Evolutionary conservation across 495 filamentous ascomycete genomes (phyloP), one percentile per base, ranked within the genome.

Genomic region (Tuber umbilicatum): DNA sequence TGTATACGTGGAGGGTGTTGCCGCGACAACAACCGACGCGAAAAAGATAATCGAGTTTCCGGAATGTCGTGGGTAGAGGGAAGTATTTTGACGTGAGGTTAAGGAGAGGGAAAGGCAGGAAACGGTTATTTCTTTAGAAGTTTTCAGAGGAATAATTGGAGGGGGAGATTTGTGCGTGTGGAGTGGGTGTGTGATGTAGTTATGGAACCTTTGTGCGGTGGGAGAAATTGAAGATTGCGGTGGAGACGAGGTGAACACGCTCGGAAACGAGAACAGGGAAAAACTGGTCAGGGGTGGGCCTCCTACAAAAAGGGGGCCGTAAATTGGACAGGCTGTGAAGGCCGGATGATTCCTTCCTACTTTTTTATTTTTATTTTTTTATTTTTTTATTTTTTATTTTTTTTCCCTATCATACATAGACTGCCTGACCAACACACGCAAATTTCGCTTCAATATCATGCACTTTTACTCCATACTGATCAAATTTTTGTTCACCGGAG

Each of bases 251-350:
- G 76, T 76, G 70, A 78, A 72, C 69, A 75, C 71, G 27, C 3
- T 73, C 69, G 42, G 72, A 79, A 79, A 79, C 76, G 77, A 75
- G 78, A 76, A 78, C 74, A 78, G 77, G 72, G 77, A 79, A 79
- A 79, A 79, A 73, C 72, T 78, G 69, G 76, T 68, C 68, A 75
- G 76, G 73, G 68, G 77, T 69, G 27, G 41, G 21, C 41, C 71
- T 39, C 75, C 75, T 69, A 47, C 68, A 69, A 71, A 78, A 78
- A 70, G 43, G 76, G 76, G 77, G 77, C 55, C 55, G 55, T 35
- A 64, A 64, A 64, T 64, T 64, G 55, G 27, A 64, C 55, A 64
- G 55, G 55, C 55, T 35, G 55, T 35, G 27, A 35, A 2, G 55
- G 19, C 12, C 55, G 55, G 55, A 64, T 64, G 55, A 64, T 64